These are phyloP conservation scores for Lepidium aucheri DNA, from an alignment of 345 rosid genomes.

Conservation along the genomic window DNA sequence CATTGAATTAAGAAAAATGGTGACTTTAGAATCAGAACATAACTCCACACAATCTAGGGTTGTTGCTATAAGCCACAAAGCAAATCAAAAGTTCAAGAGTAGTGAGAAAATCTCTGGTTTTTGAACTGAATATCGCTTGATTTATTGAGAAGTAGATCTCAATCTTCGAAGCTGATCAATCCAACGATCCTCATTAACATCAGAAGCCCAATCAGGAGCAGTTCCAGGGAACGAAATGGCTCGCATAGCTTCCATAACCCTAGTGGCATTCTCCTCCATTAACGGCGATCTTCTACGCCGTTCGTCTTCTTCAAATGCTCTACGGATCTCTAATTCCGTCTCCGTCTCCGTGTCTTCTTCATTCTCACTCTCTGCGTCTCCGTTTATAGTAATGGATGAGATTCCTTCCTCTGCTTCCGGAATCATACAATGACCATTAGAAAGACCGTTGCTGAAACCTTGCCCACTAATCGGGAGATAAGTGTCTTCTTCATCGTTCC, in stretches of 20 bases:
- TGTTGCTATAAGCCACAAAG: background rate
- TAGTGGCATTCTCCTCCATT: constrained; percentile 43
- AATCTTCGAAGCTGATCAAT: constrained; percentile 48
- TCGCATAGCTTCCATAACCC: constrained; percentile 86
- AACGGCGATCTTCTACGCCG: constrained; percentile 64
- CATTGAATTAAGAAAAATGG: too few species aligned
- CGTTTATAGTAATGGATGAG: constrained; percentile 43
- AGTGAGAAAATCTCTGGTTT: background rate
- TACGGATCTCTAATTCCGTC: constrained; percentile 33
- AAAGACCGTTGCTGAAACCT: constrained; percentile 10
- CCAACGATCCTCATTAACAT: constrained; percentile 71
- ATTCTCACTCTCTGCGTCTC: constrained; percentile 30
- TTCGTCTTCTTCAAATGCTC: constrained; percentile 74
- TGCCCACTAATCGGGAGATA: background rate
- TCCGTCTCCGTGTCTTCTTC: constrained; percentile 35
- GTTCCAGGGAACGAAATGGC: constrained; percentile 58
- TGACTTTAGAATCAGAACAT: too few species aligned
- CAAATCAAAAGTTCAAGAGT: background rate
- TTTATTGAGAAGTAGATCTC: constrained; percentile 34
- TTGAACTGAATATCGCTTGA: background rate
- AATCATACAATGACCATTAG: constrained; percentile 37
- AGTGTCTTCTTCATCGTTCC: constrained; percentile 30
- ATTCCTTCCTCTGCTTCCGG: constrained; percentile 36
- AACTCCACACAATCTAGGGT: too few species aligned
- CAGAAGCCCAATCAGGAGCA: constrained; percentile 71